phyloP scores from a whole-genome alignment of 2,329 filamentous ascomycete species.

The Hortaea werneckii region DNA sequence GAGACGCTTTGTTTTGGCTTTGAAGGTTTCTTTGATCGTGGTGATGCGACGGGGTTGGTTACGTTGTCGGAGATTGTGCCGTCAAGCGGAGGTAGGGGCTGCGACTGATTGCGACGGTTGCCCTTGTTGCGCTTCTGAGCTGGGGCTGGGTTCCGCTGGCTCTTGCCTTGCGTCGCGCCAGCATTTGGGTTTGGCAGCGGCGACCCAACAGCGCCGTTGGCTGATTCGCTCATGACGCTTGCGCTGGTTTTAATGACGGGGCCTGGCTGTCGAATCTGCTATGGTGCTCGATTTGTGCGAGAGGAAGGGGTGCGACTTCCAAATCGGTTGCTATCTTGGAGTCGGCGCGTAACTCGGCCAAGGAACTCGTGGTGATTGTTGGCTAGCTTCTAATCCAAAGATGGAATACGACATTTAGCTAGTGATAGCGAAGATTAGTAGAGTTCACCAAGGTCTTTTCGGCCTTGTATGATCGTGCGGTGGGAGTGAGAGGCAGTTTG shows the following conservation, averaged over 20 bases:
- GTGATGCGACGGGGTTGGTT: slow-evolving; percentile 11
- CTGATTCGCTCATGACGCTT: background rate
- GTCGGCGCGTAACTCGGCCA: slow-evolving; percentile 13
- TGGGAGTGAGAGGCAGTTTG: too few relatives aligned
- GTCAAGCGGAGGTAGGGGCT: slow-evolving; percentile 8
- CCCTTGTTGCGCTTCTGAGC: slow-evolving; percentile 23
- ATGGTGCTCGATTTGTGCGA: too few relatives aligned
- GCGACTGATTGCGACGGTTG: slow-evolving; percentile 12
- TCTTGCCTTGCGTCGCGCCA: background rate
- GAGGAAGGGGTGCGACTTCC: too few relatives aligned
- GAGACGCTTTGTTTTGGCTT: slow-evolving; percentile 14
- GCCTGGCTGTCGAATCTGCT: too few relatives aligned
- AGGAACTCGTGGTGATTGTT: slow-evolving; percentile 13
- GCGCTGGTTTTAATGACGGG: background rate
- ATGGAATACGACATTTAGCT: slow-evolving; percentile 18
- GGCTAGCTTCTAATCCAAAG: slow-evolving; percentile 7
- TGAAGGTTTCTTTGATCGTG: slow-evolving; percentile 12
- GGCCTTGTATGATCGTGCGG: too few relatives aligned
- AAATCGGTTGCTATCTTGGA: slow-evolving; percentile 10
- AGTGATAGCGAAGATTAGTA: slow-evolving; percentile 1
- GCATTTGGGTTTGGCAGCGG: background rate
- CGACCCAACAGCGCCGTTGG: background rate
- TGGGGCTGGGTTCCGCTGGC: slow-evolving; percentile 12
- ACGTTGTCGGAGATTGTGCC: slow-evolving; percentile 20
- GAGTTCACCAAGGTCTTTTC: too few relatives aligned